A percentile compares a stretch with the other conserved stretches of the same genome.
phyloP scores from a whole-genome alignment of 2,329 filamentous ascomycete species.

The Pseudocercospora macadamiae region DNA sequence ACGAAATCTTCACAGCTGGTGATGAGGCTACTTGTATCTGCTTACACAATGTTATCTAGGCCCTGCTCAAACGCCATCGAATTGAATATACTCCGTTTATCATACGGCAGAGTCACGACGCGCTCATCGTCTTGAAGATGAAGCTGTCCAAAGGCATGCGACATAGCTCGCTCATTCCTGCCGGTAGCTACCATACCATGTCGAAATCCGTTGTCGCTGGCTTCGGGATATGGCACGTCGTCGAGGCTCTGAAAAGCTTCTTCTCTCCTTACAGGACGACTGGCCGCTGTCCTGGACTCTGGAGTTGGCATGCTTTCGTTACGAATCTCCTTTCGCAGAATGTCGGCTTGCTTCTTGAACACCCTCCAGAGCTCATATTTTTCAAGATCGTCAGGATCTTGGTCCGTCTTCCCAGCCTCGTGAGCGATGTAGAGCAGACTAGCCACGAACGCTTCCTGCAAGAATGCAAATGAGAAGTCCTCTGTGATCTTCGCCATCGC shows the following conservation, averaged over 20 bases:
- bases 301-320: not conserved
- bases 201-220: not conserved
- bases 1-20: too few species aligned
- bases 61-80: slow-evolving; percentile 2
- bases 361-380: slow-evolving; percentile 61
- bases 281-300: not conserved
- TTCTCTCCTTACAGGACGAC: not conserved
- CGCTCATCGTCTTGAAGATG: not conserved
- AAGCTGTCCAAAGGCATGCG: not conserved
- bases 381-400: slow-evolving; percentile 45
- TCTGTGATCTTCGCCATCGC: slow-evolving; percentile 64
- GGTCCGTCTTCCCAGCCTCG: slow-evolving; percentile 32
- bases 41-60: not conserved
- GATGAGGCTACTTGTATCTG: too few species aligned
- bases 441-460: slow-evolving; percentile 70
- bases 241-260: not conserved
- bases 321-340: slow-evolving; percentile 62
- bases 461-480: slow-evolving; percentile 69
- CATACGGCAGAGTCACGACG: not conserved
- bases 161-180: not conserved
- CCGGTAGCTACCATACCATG: not conserved
- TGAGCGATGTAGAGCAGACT: slow-evolving; percentile 61
- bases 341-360: slow-evolving; percentile 64
- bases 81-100: slow-evolving; percentile 9
- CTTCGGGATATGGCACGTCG: not conserved